Evolutionary conservation across 768 basidiomycete genomes (phyloP).

Genomic region (Rhodotorula taiwanensis): DNA sequence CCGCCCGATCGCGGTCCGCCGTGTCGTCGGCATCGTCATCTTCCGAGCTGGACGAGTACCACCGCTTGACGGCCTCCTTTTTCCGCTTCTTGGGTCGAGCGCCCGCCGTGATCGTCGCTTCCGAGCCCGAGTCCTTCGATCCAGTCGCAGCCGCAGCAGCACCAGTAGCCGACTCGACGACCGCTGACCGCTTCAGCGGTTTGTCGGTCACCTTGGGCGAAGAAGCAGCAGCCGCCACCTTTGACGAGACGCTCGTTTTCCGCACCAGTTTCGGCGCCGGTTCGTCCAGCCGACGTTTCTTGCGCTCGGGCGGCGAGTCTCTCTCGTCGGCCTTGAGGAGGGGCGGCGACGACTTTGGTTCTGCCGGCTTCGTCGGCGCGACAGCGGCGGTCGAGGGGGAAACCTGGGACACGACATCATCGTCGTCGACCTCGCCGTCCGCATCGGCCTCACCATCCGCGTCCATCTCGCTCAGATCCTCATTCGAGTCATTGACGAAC

Average conservation of each 20-base stretch:
- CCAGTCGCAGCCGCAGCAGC: background rate
- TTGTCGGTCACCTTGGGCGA: too few species aligned
- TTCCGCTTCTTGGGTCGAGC: background rate
- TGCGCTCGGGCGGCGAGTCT: background rate
- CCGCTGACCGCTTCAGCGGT: background rate
- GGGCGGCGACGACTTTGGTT: background rate
- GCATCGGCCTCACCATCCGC: background rate
- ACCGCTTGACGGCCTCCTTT: conserved; percentile 6
- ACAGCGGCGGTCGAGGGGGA: background rate
- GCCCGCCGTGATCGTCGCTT: background rate
- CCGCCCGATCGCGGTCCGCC: background rate
- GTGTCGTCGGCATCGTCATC: conserved; percentile 3
- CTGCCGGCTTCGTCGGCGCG: background rate
- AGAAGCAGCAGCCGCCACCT: background rate
- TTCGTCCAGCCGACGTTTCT: background rate
- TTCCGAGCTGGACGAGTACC: conserved; percentile 29
- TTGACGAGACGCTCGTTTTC: background rate
- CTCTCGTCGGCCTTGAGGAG: background rate
- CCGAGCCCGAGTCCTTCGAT: background rate
- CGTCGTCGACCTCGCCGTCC: background rate
- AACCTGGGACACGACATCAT: background rate
- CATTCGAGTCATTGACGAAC: too few species aligned
- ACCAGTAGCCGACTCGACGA: background rate
- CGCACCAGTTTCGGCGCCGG: background rate
- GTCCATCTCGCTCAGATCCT: too few species aligned